Conservation (phyloP, 164 flowering plant species). For the Pachysandra terminalis region DNA sequence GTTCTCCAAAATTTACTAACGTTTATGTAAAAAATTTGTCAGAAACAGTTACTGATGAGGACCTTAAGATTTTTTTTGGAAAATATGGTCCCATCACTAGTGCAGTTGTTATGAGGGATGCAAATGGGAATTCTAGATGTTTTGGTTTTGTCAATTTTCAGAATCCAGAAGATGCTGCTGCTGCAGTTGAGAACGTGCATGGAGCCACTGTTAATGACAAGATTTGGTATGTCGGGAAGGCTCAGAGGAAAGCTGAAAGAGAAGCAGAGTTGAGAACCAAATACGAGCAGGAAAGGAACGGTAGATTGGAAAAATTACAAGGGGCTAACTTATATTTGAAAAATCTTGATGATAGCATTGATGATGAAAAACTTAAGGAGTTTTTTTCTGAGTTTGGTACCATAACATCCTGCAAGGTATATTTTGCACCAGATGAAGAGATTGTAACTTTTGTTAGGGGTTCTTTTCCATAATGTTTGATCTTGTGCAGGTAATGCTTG, state of each 20-base stretch:
- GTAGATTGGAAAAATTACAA: slow-evolving; percentile 41
- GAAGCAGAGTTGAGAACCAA: slow-evolving; percentile 45
- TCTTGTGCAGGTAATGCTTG: slow-evolving; percentile 57
- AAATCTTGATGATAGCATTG: slow-evolving; percentile 43
- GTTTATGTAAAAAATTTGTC: slow-evolving; percentile 52
- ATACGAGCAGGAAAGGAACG: slow-evolving; percentile 45
- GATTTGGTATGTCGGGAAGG: slow-evolving; percentile 53
- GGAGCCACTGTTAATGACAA: slow-evolving; percentile 33
- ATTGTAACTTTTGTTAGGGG: background rate
- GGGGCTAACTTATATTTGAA: slow-evolving; percentile 55
- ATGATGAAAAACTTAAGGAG: slow-evolving; percentile 49
- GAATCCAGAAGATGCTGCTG: slow-evolving; percentile 40
- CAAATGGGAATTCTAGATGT: slow-evolving; percentile 43
- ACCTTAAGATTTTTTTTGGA: slow-evolving; percentile 36
- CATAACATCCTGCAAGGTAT: slow-evolving; percentile 54
- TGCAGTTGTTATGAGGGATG: slow-evolving; percentile 52
- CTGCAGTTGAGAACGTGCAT: slow-evolving; percentile 48
- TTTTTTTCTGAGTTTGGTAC: slow-evolving; percentile 52
- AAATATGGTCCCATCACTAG: slow-evolving; percentile 47
- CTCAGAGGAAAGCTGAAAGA: slow-evolving; percentile 52
- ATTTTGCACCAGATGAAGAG: background rate
- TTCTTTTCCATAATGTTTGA: background rate
- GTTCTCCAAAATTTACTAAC: slow-evolving; percentile 41
- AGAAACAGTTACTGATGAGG: slow-evolving; percentile 37
- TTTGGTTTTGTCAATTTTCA: slow-evolving; percentile 60